Evolutionary conservation across 1,139 yeast genomes (phyloP), one percentile per base, ranked within the genome.

Genomic region (Lodderomyces theae): DNA sequence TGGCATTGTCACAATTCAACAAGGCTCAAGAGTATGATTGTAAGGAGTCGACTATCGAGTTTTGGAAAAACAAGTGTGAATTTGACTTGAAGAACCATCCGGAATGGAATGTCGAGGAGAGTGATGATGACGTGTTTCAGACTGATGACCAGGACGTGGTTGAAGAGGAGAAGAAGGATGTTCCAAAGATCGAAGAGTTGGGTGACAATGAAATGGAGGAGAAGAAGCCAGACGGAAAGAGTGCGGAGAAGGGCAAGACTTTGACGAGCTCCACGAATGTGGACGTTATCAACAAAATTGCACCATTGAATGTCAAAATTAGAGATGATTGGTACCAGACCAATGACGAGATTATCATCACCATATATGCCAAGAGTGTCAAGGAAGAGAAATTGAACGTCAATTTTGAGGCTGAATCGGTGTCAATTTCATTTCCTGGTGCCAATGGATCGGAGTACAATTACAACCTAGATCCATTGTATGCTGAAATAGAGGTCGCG

Each of bases 271-370:
- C 70, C 4, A 61, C 73, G 1, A 58, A 57, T 38, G 47, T 67
- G 21, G 66, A 61, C 13, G 62, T 60, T 10, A 64, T 69, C 41
- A 63, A 64, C 51, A 57, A 61, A 37, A 69, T 61, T 21, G 75
- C 76, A 0, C 77, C 77, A 3, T 49, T 69, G 37, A 65, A 61
- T 38, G 48, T 65, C 37, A 72, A 75, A 44, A 71, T 82, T 45
- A 76, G 83, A 55, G 78, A 75, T 33, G 96, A 89, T 53, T 89
- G 94, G 89, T 88, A 82, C 61, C 96, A 89, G 58, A 71, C 80
- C 16, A 58, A 66, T 12, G 68, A 67, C 1, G 58, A 63, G 2
- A 76, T 89, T 12, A 80, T 82, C 5, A 69, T 90, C 25, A 80
- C 95, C 1, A 66, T 92, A 6, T 92, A 84, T 52, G 80, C 88